Percentiles rank a stretch among this genome's conserved stretches.
These are phyloP conservation scores for Malus hybrid DNA, from an alignment of 331 rosid genomes.

Conservation along the genomic window DNA sequence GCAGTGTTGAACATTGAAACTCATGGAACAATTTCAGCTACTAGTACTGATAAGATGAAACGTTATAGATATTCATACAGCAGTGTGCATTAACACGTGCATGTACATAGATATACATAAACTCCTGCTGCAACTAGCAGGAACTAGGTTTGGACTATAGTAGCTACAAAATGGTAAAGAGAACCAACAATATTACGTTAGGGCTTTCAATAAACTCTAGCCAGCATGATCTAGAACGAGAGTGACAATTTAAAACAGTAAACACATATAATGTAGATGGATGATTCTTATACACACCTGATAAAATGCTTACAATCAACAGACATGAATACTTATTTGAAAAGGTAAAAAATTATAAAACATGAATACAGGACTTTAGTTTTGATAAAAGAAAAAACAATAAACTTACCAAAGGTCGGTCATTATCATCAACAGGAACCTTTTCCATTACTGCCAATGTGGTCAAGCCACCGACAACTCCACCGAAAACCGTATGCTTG, in stretches of 20 bases:
- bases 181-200: not conserved
- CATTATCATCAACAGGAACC: conserved; percentile 83
- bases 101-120: not conserved
- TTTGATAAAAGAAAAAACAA: not conserved
- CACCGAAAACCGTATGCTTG: conserved; percentile 91
- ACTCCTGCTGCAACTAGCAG: not conserved
- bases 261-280: not conserved
- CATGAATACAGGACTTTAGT: not conserved
- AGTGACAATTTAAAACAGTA: not conserved
- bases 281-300: not conserved
- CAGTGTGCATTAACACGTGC: no score
- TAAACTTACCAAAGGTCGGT: conserved; percentile 69
- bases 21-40: not conserved
- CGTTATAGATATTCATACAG: not conserved
- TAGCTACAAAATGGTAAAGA: not conserved
- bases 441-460: conserved; percentile 84
- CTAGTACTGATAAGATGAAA: not conserved
- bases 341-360: not conserved
- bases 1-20: not conserved
- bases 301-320: not conserved
- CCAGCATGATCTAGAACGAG: not conserved
- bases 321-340: not conserved
- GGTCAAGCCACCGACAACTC: conserved; percentile 89
- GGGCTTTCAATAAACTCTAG: not conserved
- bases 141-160: not conserved